Conservation (phyloP, 352 stramenopile species). For the Stephanocyclus meneghinianus region DNA sequence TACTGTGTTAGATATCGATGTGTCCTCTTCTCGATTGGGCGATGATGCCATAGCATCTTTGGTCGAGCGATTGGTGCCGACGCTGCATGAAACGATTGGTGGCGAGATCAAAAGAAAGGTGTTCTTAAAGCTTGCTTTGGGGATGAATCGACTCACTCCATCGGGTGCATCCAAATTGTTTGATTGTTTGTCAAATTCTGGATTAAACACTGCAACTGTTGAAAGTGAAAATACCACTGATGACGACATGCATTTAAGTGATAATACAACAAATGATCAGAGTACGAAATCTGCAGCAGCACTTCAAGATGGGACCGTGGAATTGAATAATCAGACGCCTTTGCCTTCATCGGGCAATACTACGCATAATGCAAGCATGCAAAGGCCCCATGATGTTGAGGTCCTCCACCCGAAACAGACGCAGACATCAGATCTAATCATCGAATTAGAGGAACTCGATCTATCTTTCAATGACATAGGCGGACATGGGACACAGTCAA, state of each 20-base stretch:
- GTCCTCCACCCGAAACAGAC: conserved; percentile 13
- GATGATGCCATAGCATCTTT: conserved; percentile 31
- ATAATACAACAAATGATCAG: not conserved
- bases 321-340: conserved; percentile 17
- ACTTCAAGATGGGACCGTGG: not conserved
- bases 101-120: not conserved
- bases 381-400: not conserved
- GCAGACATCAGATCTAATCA: conserved; percentile 4
- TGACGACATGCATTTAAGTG: not conserved
- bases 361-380: not conserved
- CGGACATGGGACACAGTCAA: conserved; percentile 38
- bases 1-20: conserved; percentile 46
- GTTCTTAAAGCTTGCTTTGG: conserved; percentile 32
- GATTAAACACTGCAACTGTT: conserved; percentile 7
- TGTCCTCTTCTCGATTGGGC: conserved; percentile 36
- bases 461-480: conserved; percentile 72
- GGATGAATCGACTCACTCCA: conserved; percentile 62
- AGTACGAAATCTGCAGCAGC: conserved; percentile 12
- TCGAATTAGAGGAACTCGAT: conserved; percentile 62
- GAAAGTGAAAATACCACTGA: conserved; percentile 14
- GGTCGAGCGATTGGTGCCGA: conserved; percentile 24
- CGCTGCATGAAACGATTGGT: conserved; percentile 19
- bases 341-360: not conserved
- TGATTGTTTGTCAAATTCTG: conserved; percentile 30
- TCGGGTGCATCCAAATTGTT: conserved; percentile 47